phyloP scores from a whole-genome alignment of 2,329 filamentous ascomycete species.

The Aspergillus ibericus region DNA sequence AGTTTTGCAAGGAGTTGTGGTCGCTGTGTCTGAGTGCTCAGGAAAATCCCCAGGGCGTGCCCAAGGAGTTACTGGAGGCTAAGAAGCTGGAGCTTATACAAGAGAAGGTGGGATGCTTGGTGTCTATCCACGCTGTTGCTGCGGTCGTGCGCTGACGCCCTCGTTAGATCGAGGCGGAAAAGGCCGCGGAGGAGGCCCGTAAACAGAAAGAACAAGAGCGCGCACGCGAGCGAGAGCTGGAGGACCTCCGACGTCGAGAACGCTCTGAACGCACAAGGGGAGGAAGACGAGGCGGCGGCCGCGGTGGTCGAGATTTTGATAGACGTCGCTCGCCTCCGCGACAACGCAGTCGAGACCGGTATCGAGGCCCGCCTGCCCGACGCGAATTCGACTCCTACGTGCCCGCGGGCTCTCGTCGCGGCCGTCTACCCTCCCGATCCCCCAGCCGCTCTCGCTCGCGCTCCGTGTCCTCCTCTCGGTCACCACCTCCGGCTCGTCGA shows the following conservation, averaged over 20 bases:
- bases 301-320: slow-evolving; percentile 46
- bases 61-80: slow-evolving; percentile 89
- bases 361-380: slow-evolving; percentile 47
- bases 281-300: slow-evolving; percentile 37
- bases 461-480: slow-evolving; percentile 34
- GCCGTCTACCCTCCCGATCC: slow-evolving; percentile 39
- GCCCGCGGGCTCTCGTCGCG: slow-evolving; percentile 46
- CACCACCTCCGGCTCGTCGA: slow-evolving; percentile 30
- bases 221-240: slow-evolving; percentile 69
- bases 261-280: slow-evolving; percentile 42
- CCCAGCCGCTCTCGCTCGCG: slow-evolving; percentile 34
- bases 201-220: slow-evolving; percentile 70
- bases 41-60: slow-evolving; percentile 81
- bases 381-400: slow-evolving; percentile 60
- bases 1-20: slow-evolving; percentile 94
- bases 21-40: slow-evolving; percentile 88
- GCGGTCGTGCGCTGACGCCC: slow-evolving; percentile 3
- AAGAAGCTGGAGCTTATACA: slow-evolving; percentile 95
- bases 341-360: slow-evolving; percentile 48
- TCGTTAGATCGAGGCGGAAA: slow-evolving; percentile 74
- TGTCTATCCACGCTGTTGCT: slow-evolving; percentile 1
- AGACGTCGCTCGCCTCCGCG: slow-evolving; percentile 55
- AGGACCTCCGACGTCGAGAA: slow-evolving; percentile 62
- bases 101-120: slow-evolving; percentile 68
- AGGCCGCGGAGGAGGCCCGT: slow-evolving; percentile 72